Percentiles rank a stretch among this genome's conserved stretches.
phyloP scores from a whole-genome alignment of 495 filamentous ascomycete genomes.

The Xylaria scruposa region DNA sequence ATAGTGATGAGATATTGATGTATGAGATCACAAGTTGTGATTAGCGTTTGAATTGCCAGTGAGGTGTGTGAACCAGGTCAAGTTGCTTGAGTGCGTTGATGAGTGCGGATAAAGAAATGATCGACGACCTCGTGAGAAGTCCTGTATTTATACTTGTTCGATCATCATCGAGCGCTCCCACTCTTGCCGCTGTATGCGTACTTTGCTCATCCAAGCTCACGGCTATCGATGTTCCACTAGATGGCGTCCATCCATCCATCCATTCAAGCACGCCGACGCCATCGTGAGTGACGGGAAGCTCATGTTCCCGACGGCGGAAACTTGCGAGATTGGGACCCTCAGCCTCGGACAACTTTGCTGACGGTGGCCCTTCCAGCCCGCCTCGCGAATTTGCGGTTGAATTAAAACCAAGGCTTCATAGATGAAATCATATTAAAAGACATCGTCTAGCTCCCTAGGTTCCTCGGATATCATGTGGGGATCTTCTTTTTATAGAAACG shows the following conservation, averaged over 20 bases:
- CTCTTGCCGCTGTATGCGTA: conserved; percentile 9
- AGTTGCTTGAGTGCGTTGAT: conserved; percentile 38
- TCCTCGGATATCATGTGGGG: conserved; percentile 34
- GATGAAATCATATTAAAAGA: conserved; percentile 56
- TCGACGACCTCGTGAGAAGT: conserved; percentile 38
- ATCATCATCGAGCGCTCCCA: conserved; percentile 13
- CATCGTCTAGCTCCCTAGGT: conserved; percentile 40
- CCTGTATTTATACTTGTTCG: conserved; percentile 43
- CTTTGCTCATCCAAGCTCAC: conserved; percentile 15
- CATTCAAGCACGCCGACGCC: conserved; percentile 30
- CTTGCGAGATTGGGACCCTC: conserved; percentile 36
- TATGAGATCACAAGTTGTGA: conserved; percentile 16
- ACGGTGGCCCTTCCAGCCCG: conserved; percentile 40
- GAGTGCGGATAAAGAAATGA: conserved; percentile 37
- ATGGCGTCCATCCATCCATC: not conserved
- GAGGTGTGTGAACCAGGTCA: conserved; percentile 20
- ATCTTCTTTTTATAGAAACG: conserved; percentile 56
- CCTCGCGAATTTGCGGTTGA: conserved; percentile 56
- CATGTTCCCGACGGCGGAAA: conserved; percentile 30
- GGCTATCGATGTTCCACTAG: conserved; percentile 13
- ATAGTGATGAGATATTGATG: conserved; percentile 26
- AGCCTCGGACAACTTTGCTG: conserved; percentile 30
- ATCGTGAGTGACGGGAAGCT: conserved; percentile 24
- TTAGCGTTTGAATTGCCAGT: conserved; percentile 18
- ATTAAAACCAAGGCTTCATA: conserved; percentile 47